Conservation (phyloP, 257 asterid genomes). For the Solanum raphanifolium region DNA sequence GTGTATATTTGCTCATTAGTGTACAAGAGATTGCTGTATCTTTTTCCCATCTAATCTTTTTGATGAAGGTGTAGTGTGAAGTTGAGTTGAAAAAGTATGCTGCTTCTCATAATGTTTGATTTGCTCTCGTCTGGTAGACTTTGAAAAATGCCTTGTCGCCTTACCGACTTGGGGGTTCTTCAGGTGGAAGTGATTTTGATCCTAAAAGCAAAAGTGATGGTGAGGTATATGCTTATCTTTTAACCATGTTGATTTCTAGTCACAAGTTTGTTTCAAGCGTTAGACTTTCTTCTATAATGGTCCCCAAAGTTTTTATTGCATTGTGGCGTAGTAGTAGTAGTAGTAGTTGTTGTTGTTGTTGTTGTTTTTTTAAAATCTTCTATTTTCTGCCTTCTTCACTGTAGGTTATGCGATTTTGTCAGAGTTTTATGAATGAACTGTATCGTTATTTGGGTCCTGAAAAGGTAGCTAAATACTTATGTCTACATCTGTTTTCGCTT, state of each 20-base stretch:
- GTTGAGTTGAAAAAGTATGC: neutral
- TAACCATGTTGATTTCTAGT: slow-evolving; percentile 4
- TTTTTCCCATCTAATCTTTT: neutral
- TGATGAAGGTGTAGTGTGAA: neutral
- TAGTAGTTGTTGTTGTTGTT: neutral
- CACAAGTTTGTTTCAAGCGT: slow-evolving; percentile 1
- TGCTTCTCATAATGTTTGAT: slow-evolving; percentile 12
- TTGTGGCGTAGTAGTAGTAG: neutral
- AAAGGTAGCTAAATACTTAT: slow-evolving; percentile 44
- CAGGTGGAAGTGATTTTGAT: slow-evolving; percentile 98
- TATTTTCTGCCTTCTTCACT: slow-evolving; percentile 7
- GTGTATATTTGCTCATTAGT: neutral
- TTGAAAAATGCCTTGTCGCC: slow-evolving; percentile 96
- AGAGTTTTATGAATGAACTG: slow-evolving; percentile 94
- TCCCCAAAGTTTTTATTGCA: neutral
- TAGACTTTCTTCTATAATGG: neutral
- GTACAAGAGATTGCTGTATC: neutral
- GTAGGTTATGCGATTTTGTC: slow-evolving; percentile 93
- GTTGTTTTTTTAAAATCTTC: neutral
- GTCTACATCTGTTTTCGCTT: neutral
- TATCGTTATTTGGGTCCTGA: slow-evolving; percentile 95
- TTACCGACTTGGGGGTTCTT: slow-evolving; percentile 93
- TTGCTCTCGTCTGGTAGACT: slow-evolving; percentile 47
- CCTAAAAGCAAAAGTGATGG: slow-evolving; percentile 84
- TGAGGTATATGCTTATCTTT: slow-evolving; percentile 47